Percentiles rank a stretch among this genome's conserved stretches.
Evolutionary conservation across 2,329 filamentous ascomycete species (phyloP).

Genomic region (Cercospora zeae-maydis): DNA sequence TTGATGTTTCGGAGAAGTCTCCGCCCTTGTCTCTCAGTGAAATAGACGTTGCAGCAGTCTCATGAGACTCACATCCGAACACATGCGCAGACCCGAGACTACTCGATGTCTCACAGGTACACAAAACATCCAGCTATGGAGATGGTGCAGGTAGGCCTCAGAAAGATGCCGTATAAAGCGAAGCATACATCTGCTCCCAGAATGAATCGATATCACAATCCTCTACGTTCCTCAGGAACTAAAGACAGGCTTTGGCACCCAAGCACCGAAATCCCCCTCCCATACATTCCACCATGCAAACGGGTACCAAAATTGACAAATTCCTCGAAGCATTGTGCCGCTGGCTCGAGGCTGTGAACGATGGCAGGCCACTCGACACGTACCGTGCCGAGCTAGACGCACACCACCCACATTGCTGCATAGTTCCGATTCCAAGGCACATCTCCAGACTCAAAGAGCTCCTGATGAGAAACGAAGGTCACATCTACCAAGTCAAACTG

Average conservation of each 20-base stretch:
- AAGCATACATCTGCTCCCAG: not conserved
- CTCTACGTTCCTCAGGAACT: no score
- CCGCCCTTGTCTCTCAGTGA: not conserved
- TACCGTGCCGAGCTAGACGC: not conserved
- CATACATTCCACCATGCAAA: not conserved
- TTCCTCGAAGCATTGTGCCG: not conserved
- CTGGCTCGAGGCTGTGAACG: not conserved
- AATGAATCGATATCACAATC: not conserved
- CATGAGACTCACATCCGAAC: not conserved
- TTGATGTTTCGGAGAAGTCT: not conserved
- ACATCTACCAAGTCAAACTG: not conserved
- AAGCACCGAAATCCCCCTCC: no score
- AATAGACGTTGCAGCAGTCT: no score
- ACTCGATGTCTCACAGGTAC: not conserved
- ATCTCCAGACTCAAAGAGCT: not conserved
- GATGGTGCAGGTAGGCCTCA: not conserved
- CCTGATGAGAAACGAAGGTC: not conserved
- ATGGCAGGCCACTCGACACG: not conserved
- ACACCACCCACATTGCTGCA: not conserved
- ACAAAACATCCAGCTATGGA: not conserved
- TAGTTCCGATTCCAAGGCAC: not conserved
- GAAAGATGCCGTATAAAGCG: not conserved
- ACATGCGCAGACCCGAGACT: not conserved
- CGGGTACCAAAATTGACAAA: not conserved
- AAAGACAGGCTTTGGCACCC: no score